Base-by-base conservation (phyloP, 2,329 filamentous ascomycete genomes). In the Cladophialophora exuberans region DNA sequence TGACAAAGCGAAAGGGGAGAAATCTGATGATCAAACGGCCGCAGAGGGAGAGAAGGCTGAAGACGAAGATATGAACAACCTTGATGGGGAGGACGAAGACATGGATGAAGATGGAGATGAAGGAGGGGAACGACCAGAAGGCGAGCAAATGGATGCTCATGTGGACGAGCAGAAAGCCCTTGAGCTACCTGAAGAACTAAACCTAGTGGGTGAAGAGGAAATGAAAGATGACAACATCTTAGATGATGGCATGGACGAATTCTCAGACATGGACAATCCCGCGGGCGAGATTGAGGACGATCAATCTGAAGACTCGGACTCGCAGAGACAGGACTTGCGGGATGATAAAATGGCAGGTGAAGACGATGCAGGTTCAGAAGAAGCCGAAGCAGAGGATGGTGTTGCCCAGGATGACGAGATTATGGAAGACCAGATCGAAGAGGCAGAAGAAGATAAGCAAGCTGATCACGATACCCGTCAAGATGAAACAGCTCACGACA, bases 171-270 rank as follows among this genome's bases (percentile, higher is more conserved):
- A 90, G 64, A 86, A 96, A 57, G 85, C 87, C 2, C 77, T 96
- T 56, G 90, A 92, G 41, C 77, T 96, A 18, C 91, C 91, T 0
- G 91, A 96, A 36, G 90, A 96, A 61, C 87, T 97, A 79, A 86
- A 95, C 54, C 81, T 94, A 52, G 87, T 93, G 61, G 87, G 83
- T 6, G 77, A 89, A 23, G 81, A 83, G 26, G 77, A 82, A 44
- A 66, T 61, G 15, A 81, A 82, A 3, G 77, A 73, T 26, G 72
- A 70, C 13, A 78, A 76, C 61, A 67, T 73, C 10, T 81, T 79
- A 11, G 79, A 79, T 31, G 82, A 85, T 59, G 62, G 66, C 15
- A 68, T 87, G 44, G 82, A 85, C 53, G 77, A 84, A 51, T 71
- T 88, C 49, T 79, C 79, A 2, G 79, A 83, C 60, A 65, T 73